Base-by-base conservation (phyloP, 1,284 basidiomycete species). In the Boletus sp. region DNA sequence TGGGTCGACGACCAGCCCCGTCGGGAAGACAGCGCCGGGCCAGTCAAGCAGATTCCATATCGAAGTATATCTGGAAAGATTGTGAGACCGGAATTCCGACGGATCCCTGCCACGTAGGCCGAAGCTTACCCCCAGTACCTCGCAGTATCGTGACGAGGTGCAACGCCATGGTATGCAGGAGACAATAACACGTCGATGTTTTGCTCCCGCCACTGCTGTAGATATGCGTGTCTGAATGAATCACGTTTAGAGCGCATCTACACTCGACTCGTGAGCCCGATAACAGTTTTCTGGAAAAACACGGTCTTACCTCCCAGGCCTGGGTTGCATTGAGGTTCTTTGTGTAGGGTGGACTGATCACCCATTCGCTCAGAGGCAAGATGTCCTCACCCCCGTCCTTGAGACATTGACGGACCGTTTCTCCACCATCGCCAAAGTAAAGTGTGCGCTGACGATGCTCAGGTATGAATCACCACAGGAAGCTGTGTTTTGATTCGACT, bases 41-140 rank as follows among this genome's bases (percentile, higher is more conserved):
- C 59, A 72, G 42, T 72, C 67, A 5, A 71, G 58, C 20, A 73
- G 20, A 42, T 73, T 69, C 69, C 67, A 69, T 9, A 73, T 61
- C 9, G 64, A 64, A 1, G 64, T 59, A 16, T 68, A 70, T 1
- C 65, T 67, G 15, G 7, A 18, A 16, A 11, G 13, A n/a, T 24
- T 1, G 7, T 61, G 24, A 52, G 20, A 41, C 5, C 1, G n/a
- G 16, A 3, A 13, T 41, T 9, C 27, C 4, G 4, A 2, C 4
- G 1, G 2, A 42, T 36, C 31, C 12, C 2, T n/a, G n/a, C 13
- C 33, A 4, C 5, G 12, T 7, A n/a, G 7, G 2, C 42, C n/a
- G 4, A 33, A 7, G 27, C 69, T 63, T 54, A 73, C 73, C 64
- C 68, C 72, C 72, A 74, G 42, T 75, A 75, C 43, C 61, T 67